Percentiles rank a stretch among this genome's conserved stretches.
Conservation (phyloP, 2,329 filamentous ascomycete genomes). For the Periconia sp. region DNA sequence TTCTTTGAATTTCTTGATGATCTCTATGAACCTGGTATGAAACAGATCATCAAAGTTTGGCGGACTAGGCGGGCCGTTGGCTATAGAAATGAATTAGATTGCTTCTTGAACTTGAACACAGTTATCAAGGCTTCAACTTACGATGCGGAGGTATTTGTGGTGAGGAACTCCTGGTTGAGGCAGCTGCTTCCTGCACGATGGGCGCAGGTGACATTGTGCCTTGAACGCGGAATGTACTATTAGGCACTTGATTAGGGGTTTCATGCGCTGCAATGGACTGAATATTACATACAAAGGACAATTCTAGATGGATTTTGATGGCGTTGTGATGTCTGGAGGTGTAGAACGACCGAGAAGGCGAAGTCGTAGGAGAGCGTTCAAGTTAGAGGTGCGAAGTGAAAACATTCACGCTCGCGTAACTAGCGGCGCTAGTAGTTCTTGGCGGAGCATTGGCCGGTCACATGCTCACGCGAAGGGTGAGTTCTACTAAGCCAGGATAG, state of each 20-base stretch:
- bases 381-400: conserved; percentile 40
- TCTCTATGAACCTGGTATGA: conserved; percentile 40
- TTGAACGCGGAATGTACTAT: conserved; percentile 30
- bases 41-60: conserved; percentile 45
- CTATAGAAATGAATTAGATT: conserved; percentile 13
- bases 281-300: conserved; percentile 8
- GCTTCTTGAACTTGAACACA: conserved; percentile 3
- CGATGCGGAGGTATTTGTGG: conserved; percentile 17
- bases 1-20: conserved; percentile 39
- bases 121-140: conserved; percentile 13
- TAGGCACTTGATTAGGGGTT: conserved; percentile 26
- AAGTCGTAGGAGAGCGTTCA: conserved; percentile 27
- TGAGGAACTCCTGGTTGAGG: conserved; percentile 26
- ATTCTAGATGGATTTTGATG: conserved; percentile 32
- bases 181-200: conserved; percentile 26
- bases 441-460: conserved; percentile 36
- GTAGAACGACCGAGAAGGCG: conserved; percentile 19
- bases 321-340: conserved; percentile 21
- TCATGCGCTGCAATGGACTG: conserved; percentile 10
- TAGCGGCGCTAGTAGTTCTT: conserved; percentile 35
- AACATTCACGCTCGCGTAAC: conserved; percentile 49
- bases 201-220: conserved; percentile 43
- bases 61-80: conserved; percentile 17
- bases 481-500: no score
- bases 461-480: conserved; percentile 29